Evolutionary conservation across 306 rosid genomes (phyloP), one percentile per base, ranked within the genome.

Genomic region (Casuarina glauca): DNA sequence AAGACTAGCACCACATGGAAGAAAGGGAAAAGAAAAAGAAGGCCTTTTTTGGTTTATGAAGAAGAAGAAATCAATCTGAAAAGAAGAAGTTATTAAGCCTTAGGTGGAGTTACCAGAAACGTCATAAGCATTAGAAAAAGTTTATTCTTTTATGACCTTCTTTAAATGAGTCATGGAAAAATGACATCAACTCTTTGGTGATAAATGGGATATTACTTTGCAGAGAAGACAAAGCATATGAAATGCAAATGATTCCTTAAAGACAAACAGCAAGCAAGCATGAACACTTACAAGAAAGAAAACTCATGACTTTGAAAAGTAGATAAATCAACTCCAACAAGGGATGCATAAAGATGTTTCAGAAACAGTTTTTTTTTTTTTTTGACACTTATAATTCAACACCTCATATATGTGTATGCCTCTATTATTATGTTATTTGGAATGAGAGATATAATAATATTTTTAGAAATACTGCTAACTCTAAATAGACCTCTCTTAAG

Each of bases 271-370:
- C 13, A 57, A 57, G 63, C 63, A 1, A 57, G 63, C 38, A 2
- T 38, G 19, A 38, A 32, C 36, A 20, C 15, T 57, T 20, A 2
- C 36, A 57, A 38, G 38, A 57, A 57, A 20, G 4, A 26, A 57
- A 57, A 19, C 1, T 19, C 3, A 26, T 7, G 39, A 57, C 20
- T 57, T 57, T 9, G 63, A 57, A 57, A 20, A 57, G 63, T 4
- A 57, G 63, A 57, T 55, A 20, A 57, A 57, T 19, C 63, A 3
- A 57, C 63, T 57, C 63, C 63, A 19, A 57, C 63, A 57, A 57
- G 63, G 63, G 32, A 57, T 57, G 63, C 15, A 57, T 57, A 57
- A 7, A 57, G 10, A 9, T 38, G 3, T 57, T 9, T 2, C 8
- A 57, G 32, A 57, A 26, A 26, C 32, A 26, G 32, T 26, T 26